Evolutionary conservation across 192 early-diverging fungal species (phyloP).

Genomic region (Backusella sp.): DNA sequence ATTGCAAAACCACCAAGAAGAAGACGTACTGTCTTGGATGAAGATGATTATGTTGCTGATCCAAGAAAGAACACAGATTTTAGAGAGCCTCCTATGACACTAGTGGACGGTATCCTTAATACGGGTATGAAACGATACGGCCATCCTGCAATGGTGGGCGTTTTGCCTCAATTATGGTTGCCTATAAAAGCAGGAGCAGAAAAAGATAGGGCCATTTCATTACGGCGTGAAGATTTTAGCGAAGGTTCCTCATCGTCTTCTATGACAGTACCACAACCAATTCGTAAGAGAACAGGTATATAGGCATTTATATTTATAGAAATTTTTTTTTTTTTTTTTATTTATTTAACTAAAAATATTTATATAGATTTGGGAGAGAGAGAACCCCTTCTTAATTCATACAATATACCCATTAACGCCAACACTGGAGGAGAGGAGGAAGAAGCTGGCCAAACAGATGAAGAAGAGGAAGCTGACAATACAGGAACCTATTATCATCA

Average conservation of each 20-base stretch:
- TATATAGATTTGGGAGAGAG: conserved; percentile 5
- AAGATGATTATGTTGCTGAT: conserved; percentile 61
- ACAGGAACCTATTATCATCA: conserved; percentile 47
- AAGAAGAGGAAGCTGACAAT: conserved; percentile 31
- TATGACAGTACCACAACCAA: neutral
- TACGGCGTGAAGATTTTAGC: neutral
- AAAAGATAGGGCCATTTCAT: neutral
- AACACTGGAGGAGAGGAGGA: neutral
- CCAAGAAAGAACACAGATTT: conserved; percentile 71
- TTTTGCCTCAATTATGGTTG: conserved; percentile 70
- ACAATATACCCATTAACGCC: neutral
- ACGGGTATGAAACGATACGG: conserved; percentile 65
- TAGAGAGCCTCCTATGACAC: conserved; percentile 67
- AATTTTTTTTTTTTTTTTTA: neutral
- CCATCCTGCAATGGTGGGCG: conserved; percentile 64
- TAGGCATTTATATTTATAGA: neutral
- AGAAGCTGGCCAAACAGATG: conserved; percentile 19
- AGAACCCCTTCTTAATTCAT: conserved; percentile 5
- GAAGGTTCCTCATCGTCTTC: neutral
- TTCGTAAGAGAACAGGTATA: conserved; percentile 8
- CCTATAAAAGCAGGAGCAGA: conserved; percentile 48
- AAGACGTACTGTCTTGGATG: conserved; percentile 48
- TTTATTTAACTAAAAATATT: neutral
- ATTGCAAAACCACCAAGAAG: neutral
- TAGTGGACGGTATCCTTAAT: conserved; percentile 69